Base-by-base conservation (phyloP, 2,329 filamentous ascomycete genomes). In the Aspergillus hortae region DNA sequence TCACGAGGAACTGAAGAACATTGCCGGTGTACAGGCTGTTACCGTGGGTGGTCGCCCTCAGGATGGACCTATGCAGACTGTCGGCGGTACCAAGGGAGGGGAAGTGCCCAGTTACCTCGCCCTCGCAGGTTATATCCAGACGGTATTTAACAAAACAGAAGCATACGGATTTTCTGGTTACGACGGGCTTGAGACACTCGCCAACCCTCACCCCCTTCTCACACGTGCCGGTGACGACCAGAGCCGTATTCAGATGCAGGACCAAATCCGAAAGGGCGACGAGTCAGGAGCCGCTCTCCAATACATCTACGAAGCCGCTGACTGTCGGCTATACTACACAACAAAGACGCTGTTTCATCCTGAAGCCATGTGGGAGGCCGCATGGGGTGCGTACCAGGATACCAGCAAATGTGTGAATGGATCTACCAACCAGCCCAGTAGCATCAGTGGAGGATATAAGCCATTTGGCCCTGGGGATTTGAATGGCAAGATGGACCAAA, bases 41-140 rank as follows among this genome's bases (percentile, higher is more conserved):
- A 75, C 75, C 2, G 68, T 83, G 12, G 84, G 85, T 10, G 85
- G 85, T 1, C 78, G 81, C 0, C 78, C 83, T 0, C 67, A 72
- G 11, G 59, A 71, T 0, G 71, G 69, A 5, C 76, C 78, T 1
- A 86, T 85, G 71, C 82, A 86, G 69, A 78, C 77, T 5, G 73
- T 85, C 19, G 82, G 83, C n/a, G 85, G 84, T 12, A 77, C 82
- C 51, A 83, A 85, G 59, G 85, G 84, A 33, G 51, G 50, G 27
- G 50, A 52, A 19, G 50, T 52, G 56, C 71, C 12, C 10, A 27
- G 38, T 6, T 10, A 48, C 25, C 15, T 21, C 32, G 14, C 11
- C 3, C 41, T 52, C 11, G 36, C 49, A 10, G 1, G 15, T 19
- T 21, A 6, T 1, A 45, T 68, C 14, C 51, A 47, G 1, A 65